Percentiles rank a stretch among this genome's conserved stretches.
These are phyloP conservation scores for Leccinum arenicola DNA, from an alignment of 768 basidiomycete species.

Conservation along the genomic window DNA sequence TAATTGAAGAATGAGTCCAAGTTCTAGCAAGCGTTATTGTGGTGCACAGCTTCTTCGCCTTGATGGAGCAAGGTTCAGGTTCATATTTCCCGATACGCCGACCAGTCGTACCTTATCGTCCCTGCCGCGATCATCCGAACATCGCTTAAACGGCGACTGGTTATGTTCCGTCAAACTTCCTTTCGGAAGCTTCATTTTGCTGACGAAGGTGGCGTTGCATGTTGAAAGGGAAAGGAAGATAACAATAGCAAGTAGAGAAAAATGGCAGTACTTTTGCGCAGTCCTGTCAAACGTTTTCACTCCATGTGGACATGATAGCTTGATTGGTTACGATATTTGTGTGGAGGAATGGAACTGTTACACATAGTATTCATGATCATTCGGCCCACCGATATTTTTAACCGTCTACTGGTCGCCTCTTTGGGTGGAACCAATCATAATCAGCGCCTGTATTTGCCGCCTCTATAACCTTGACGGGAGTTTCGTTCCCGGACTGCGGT, in stretches of 20 bases:
- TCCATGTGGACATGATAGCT: constrained; percentile 6
- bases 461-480: constrained; percentile 7
- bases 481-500: constrained; percentile 7
- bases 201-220: constrained; percentile 9
- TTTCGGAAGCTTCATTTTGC: constrained; percentile 11
- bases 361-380: neutral
- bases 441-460: constrained; percentile 4
- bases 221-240: neutral
- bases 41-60: constrained; percentile 13
- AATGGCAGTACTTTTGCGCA: constrained; percentile 21
- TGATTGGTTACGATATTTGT: neutral
- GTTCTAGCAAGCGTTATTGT: neutral
- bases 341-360: constrained; percentile 2
- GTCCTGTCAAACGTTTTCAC: neutral
- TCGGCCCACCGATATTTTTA: constrained; percentile 13
- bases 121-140: constrained; percentile 23
- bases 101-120: constrained; percentile 15
- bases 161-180: constrained; percentile 23
- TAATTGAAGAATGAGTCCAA: neutral
- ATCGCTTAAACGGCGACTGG: constrained; percentile 21
- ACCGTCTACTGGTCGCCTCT: neutral
- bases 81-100: constrained; percentile 23
- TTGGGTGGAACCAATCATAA: constrained; percentile 22
- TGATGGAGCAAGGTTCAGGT: constrained; percentile 7
- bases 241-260: constrained; percentile 22